These are phyloP conservation scores for Fusarium incarnatum DNA, from an alignment of 2,329 filamentous ascomycete species.

Conservation along the genomic window DNA sequence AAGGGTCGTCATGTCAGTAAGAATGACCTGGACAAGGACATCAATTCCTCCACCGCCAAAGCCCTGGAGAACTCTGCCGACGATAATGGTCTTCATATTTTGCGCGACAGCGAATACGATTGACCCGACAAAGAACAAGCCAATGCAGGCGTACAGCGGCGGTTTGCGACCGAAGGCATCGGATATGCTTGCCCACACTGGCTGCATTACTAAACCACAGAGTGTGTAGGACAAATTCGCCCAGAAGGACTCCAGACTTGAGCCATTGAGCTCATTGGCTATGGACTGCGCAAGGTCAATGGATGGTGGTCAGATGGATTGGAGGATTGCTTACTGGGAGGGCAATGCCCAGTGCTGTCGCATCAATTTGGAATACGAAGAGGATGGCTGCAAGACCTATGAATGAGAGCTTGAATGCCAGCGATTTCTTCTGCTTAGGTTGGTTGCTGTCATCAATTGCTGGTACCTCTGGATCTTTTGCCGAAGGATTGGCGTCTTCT, in stretches of 20 bases:
- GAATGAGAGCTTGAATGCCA: slow-evolving; percentile 18
- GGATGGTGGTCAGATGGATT: neutral
- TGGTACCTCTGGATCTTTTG: neutral
- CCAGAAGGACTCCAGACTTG: slow-evolving; percentile 24
- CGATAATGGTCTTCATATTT: slow-evolving; percentile 13
- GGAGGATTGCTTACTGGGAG: neutral
- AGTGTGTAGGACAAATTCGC: slow-evolving; percentile 18
- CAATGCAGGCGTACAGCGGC: slow-evolving; percentile 6
- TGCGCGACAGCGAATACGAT: slow-evolving; percentile 17
- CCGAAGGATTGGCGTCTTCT: too few relatives aligned
- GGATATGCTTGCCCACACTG: slow-evolving; percentile 20
- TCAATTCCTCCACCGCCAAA: slow-evolving; percentile 23
- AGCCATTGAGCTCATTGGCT: slow-evolving; percentile 18
- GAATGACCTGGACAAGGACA: slow-evolving; percentile 14
- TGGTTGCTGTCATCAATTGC: neutral
- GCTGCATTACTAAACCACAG: slow-evolving; percentile 23
- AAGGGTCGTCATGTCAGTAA: slow-evolving; percentile 14
- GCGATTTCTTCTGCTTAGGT: slow-evolving; percentile 4
- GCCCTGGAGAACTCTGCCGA: slow-evolving; percentile 16
- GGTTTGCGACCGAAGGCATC: slow-evolving; percentile 24
- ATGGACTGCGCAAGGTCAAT: neutral
- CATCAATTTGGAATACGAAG: slow-evolving; percentile 18
- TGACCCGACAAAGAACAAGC: slow-evolving; percentile 8
- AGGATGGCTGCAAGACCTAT: slow-evolving; percentile 12
- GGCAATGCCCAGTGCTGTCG: slow-evolving; percentile 22